phyloP scores from a whole-genome alignment of 306 rosid species.

The Spatholobus suberectus region DNA sequence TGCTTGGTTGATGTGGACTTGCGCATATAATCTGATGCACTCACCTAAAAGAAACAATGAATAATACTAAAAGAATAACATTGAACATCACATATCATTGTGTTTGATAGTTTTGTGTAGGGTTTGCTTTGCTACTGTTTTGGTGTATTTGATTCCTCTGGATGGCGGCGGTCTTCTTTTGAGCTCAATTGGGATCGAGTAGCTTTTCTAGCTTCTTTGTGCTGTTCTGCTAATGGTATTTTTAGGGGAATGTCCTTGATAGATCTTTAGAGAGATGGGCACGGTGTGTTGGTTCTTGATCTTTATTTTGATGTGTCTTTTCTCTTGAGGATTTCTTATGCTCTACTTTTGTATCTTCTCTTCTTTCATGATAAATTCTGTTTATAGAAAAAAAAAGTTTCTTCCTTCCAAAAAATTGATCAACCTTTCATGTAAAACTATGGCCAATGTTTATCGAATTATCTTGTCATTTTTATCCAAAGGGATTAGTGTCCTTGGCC shows the following conservation, averaged over 20 bases:
- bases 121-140: background rate
- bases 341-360: background rate
- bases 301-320: background rate
- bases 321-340: background rate
- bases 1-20: background rate
- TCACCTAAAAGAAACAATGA: background rate
- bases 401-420: background rate
- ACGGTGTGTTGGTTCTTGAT: background rate
- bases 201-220: background rate
- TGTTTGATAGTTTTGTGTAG: background rate
- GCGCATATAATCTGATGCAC: background rate
- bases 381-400: background rate
- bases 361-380: background rate
- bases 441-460: background rate
- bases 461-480: conserved; percentile 9
- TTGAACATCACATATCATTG: background rate
- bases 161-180: background rate
- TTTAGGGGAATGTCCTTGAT: background rate
- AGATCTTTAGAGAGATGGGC: background rate
- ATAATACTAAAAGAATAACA: background rate
- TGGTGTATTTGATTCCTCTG: conserved; percentile 3
- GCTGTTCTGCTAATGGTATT: background rate
- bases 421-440: background rate
- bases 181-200: background rate
- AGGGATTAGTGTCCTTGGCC: background rate